These are phyloP conservation scores for Gautieria morchelliformis DNA, from an alignment of 768 basidiomycete species.

Conservation along the genomic window DNA sequence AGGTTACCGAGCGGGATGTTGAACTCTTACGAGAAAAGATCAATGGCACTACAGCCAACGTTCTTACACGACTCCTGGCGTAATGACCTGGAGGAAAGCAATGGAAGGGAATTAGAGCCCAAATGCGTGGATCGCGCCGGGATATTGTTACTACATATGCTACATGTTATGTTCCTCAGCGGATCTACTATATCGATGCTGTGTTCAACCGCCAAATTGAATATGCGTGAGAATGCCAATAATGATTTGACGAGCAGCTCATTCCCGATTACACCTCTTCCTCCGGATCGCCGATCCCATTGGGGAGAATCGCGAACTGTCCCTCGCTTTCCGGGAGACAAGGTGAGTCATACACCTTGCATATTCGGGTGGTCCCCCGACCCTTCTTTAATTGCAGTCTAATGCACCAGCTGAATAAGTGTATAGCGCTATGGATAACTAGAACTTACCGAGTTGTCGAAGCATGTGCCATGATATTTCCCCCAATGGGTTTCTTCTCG, in stretches of 20 bases:
- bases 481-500: slow-evolving; percentile 97
- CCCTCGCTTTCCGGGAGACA: slow-evolving; percentile 96
- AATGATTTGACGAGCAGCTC: background rate
- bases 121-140: background rate
- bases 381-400: slow-evolving; percentile 89
- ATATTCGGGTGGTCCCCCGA: slow-evolving; percentile 83
- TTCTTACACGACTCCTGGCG: slow-evolving; percentile 79
- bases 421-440: background rate
- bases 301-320: slow-evolving; percentile 84
- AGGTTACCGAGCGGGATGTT: slow-evolving; percentile 76
- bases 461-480: slow-evolving; percentile 98
- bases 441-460: slow-evolving; percentile 79
- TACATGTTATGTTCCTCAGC: slow-evolving; percentile 4
- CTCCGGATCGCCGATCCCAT: slow-evolving; percentile 92
- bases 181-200: slow-evolving; percentile 2
- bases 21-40: slow-evolving; percentile 71
- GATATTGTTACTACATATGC: background rate
- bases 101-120: background rate
- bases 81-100: slow-evolving; percentile 9
- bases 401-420: background rate
- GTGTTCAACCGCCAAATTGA: slow-evolving; percentile 3
- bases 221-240: background rate
- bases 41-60: slow-evolving; percentile 71
- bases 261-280: slow-evolving; percentile 49
- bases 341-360: slow-evolving; percentile 97